Evolutionary conservation across 2,329 filamentous ascomycete genomes (phyloP).

Genomic region (Nemania bipapillata): DNA sequence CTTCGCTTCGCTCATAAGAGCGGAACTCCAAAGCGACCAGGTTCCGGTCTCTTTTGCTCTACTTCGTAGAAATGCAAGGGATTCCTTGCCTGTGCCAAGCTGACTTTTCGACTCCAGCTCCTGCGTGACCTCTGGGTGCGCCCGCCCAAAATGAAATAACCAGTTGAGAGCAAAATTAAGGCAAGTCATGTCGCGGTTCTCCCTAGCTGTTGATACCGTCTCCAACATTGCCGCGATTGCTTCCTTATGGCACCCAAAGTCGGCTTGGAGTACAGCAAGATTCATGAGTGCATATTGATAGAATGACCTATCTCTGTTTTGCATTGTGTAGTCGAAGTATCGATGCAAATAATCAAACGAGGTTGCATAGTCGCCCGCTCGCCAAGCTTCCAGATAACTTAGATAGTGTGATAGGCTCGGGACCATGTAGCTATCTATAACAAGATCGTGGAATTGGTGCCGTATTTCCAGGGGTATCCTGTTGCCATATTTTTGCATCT

Average conservation of each 20-base stretch:
- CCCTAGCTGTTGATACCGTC: slow-evolving; percentile 90
- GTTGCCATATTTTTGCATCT: slow-evolving; percentile 84
- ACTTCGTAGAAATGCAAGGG: slow-evolving; percentile 81
- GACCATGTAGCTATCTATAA: slow-evolving; percentile 73
- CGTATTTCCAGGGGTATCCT: slow-evolving; percentile 80
- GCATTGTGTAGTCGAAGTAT: slow-evolving; percentile 97
- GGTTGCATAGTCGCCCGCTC: slow-evolving; percentile 86
- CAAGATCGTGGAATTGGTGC: slow-evolving; percentile 73
- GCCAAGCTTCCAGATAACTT: slow-evolving; percentile 90
- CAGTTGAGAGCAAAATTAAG: slow-evolving; percentile 96
- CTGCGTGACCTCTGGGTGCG: slow-evolving; percentile 79
- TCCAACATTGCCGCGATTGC: slow-evolving; percentile 95
- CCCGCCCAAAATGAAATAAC: slow-evolving; percentile 93
- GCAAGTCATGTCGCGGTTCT: slow-evolving; percentile 91
- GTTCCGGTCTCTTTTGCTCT: slow-evolving; percentile 88
- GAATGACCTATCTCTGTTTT: slow-evolving; percentile 81
- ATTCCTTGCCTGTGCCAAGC: slow-evolving; percentile 82
- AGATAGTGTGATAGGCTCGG: slow-evolving; percentile 82
- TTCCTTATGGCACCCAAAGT: slow-evolving; percentile 91
- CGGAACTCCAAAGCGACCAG: slow-evolving; percentile 85
- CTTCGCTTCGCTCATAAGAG: slow-evolving; percentile 86
- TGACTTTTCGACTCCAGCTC: slow-evolving; percentile 77
- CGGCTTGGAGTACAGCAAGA: slow-evolving; percentile 89
- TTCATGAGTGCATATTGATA: slow-evolving; percentile 97
- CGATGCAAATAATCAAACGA: slow-evolving; percentile 91